Conservation (phyloP, 164 flowering plant species). For the Stephania yunnanensis region DNA sequence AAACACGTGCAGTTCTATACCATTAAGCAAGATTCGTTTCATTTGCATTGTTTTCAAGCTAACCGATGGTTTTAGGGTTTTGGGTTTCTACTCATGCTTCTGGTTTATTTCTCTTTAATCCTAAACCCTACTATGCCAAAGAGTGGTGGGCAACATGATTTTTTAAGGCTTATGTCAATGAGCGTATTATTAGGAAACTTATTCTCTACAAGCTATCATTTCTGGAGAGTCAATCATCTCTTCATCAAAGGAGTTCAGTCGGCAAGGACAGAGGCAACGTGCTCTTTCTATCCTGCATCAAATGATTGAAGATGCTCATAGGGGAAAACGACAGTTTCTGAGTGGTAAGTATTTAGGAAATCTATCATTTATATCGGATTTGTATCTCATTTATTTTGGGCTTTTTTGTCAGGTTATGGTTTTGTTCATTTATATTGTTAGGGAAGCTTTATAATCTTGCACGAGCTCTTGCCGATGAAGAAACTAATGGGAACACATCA, state of each 20-base stretch:
- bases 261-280: conserved; percentile 88
- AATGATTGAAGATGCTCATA: conserved; percentile 99
- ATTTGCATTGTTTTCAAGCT: no score
- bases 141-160: neutral
- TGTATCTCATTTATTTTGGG: neutral
- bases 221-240: conserved; percentile 49
- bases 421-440: conserved; percentile 23
- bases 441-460: conserved; percentile 99
- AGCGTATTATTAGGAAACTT: conserved; percentile 51
- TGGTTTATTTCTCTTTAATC: neutral
- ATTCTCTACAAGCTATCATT: conserved; percentile 60
- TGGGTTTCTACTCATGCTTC: neutral
- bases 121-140: neutral
- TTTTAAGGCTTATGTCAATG: neutral
- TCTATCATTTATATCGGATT: neutral
- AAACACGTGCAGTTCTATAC: neutral
- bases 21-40: neutral
- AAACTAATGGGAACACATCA: conserved; percentile 37
- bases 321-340: conserved; percentile 91
- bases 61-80: no score
- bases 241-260: conserved; percentile 48
- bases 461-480: conserved; percentile 96
- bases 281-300: conserved; percentile 90
- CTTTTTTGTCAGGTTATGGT: conserved; percentile 2
- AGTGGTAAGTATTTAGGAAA: conserved; percentile 50